Percentiles rank a stretch among this genome's conserved stretches.
Evolutionary conservation across 2,329 filamentous ascomycete species (phyloP).

Genomic region (Eutypa lata): DNA sequence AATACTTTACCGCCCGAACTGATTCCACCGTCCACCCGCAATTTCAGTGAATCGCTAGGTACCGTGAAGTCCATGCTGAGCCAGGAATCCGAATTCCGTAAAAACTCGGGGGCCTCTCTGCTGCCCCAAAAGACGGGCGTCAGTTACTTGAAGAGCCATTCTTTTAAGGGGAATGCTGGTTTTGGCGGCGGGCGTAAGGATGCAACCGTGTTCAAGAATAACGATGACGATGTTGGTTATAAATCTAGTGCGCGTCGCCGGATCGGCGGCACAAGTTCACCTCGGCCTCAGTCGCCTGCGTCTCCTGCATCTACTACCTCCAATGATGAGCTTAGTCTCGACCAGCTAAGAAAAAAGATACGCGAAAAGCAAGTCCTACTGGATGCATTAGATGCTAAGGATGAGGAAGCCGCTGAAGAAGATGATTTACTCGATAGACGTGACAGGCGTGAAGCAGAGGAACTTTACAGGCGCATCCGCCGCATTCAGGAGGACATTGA

Average conservation of each 20-base stretch:
- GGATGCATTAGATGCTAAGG: slow-evolving; percentile 94
- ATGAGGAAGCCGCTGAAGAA: slow-evolving; percentile 85
- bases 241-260: slow-evolving; percentile 89
- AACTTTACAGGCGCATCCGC: slow-evolving; percentile 87
- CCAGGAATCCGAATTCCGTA: slow-evolving; percentile 84
- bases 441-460: slow-evolving; percentile 88
- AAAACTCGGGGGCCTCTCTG: slow-evolving; percentile 83
- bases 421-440: slow-evolving; percentile 88
- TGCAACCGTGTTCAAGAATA: slow-evolving; percentile 94
- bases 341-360: slow-evolving; percentile 89
- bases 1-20: slow-evolving; percentile 85
- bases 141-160: slow-evolving; percentile 94
- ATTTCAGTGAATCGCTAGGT: slow-evolving; percentile 88
- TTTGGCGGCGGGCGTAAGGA: slow-evolving; percentile 72
- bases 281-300: slow-evolving; percentile 73
- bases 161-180: slow-evolving; percentile 68
- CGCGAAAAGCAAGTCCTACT: slow-evolving; percentile 90
- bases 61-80: slow-evolving; percentile 87
- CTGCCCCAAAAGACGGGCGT: slow-evolving; percentile 97
- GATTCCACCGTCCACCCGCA: slow-evolving; percentile 89
- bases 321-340: slow-evolving; percentile 78
- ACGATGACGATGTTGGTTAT: slow-evolving; percentile 89
- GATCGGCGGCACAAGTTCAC: slow-evolving; percentile 68
- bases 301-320: slow-evolving; percentile 64
- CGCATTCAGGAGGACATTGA: slow-evolving; percentile 94